Evolutionary conservation across 139 green algal genomes (phyloP).

Genomic region (Tetradesmus lagerheimii): DNA sequence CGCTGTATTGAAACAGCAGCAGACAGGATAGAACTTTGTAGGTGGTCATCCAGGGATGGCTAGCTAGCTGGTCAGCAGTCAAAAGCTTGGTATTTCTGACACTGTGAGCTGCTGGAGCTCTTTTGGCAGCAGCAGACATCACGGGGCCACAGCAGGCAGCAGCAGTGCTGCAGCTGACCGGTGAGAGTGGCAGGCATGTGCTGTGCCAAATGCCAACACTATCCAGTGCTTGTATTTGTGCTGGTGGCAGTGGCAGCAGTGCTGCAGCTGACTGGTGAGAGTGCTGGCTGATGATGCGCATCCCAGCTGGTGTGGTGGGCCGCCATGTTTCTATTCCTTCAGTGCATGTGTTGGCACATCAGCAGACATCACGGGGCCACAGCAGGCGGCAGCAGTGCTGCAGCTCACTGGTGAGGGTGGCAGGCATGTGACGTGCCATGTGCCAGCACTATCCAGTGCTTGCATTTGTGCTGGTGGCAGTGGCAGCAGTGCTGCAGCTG

Average conservation of each 20-base stretch:
- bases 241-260: no score
- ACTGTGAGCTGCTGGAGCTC: conserved; percentile 40
- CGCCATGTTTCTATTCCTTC: no score
- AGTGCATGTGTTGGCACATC: no score
- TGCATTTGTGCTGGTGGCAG: no score
- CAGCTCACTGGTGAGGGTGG: conserved; percentile 14
- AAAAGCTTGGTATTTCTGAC: no score
- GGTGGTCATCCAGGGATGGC: no score
- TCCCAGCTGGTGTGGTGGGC: neutral
- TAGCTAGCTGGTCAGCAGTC: no score
- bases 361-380: neutral
- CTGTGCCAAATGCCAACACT: neutral
- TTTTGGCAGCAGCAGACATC: neutral
- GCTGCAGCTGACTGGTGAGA: neutral
- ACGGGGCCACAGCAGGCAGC: neutral
- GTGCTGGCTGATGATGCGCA: neutral
- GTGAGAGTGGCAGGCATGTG: neutral
- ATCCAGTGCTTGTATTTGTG: no score
- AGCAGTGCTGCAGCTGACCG: conserved; percentile 36
- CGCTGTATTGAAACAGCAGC: no score
- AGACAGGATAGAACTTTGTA: no score
- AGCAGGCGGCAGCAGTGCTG: conserved; percentile 16
- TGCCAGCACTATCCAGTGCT: no score
- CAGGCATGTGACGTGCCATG: neutral
- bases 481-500: conserved; percentile 3